These are phyloP conservation scores for Arthrinium puccinioides DNA, from an alignment of 2,329 filamentous ascomycete species.

Conservation along the genomic window DNA sequence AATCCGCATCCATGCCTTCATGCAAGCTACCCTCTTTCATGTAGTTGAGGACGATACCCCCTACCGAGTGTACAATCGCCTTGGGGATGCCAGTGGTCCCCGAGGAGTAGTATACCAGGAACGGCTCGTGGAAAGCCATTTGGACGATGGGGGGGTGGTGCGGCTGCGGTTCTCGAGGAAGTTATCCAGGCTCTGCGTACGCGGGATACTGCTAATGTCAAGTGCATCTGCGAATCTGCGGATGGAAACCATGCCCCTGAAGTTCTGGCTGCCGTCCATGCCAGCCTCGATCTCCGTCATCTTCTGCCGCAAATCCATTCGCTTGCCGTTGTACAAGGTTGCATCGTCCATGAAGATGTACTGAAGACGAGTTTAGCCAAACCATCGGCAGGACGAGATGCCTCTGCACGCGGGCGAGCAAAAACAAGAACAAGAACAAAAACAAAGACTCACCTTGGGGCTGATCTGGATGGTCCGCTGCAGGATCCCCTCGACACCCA, in stretches of 20 bases:
- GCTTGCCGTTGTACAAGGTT: conserved; percentile 73
- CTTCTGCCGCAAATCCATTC: conserved; percentile 63
- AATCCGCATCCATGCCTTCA: conserved; percentile 30
- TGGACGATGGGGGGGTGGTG: conserved; percentile 46
- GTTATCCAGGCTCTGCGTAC: conserved; percentile 33
- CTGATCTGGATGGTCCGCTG: conserved; percentile 69
- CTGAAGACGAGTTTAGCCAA: conserved; percentile 19
- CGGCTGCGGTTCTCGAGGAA: conserved; percentile 32
- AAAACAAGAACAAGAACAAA: too few relatives aligned
- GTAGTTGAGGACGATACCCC: conserved; percentile 49
- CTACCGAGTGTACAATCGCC: conserved; percentile 74
- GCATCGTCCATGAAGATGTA: conserved; percentile 81
- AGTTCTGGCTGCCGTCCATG: conserved; percentile 51
- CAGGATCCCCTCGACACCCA: conserved; percentile 71
- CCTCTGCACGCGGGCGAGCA: background rate
- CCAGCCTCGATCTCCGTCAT: conserved; percentile 60
- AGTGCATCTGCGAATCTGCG: conserved; percentile 55
- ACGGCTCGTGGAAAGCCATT: conserved; percentile 65
- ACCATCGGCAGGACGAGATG: too few relatives aligned
- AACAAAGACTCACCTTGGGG: conserved; percentile 47
- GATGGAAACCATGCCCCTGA: conserved; percentile 58
- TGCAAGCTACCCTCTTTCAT: conserved; percentile 53
- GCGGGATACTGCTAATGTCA: conserved; percentile 49
- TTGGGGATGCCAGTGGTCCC: conserved; percentile 81
- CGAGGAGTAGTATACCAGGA: conserved; percentile 70